Base-by-base conservation (phyloP, 2,329 filamentous ascomycete genomes). In the Colletotrichum coccodes region DNA sequence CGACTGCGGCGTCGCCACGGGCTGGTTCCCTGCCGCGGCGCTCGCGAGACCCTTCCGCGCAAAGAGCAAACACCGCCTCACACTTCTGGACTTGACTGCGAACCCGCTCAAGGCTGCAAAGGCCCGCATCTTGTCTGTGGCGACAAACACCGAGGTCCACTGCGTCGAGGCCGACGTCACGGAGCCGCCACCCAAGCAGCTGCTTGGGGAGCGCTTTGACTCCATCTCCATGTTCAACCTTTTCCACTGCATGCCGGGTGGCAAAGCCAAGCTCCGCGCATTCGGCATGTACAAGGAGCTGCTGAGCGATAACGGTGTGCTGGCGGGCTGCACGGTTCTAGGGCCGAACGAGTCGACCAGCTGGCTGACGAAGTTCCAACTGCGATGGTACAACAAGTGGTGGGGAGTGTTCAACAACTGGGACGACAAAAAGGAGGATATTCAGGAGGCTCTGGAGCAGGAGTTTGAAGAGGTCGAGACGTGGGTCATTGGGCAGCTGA, bases 151-250 rank as follows among this genome's bases (percentile, higher is more conserved):
- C 5, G 71, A 70, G 4, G 72, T 81, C 40, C 47, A 71, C 16
- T 75, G 72, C 16, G 72, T 82, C 21, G 69, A 78, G 34, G 81
- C 79, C 6, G 79, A 85, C 68, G 76, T 79, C 34, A 78, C 76
- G 6, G 67, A 76, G 38, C 75, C 78, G 3, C 72, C 79, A 3
- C 79, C 79, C 0, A 58, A 70, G 28, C 69, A 64, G 4, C 64
- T 79, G 26, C 63, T 69, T 32, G 71, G 71, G 44, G 72, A 68
- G 2, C 72, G 71, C 52, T 85, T 82, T 70, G 79, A 83, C 70
- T 81, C 81, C 1, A 80, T 86, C 58, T 80, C 79, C 16, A 76
- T 83, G 73, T 82, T 82, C 71, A 83, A 81, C 70, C 68, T 84
- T 5, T 74, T 83, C 18, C 82, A 84, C 71, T 84, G 82, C 71